Conservation (phyloP, 164 flowering plant species). For the Nelumbo lutea region DNA sequence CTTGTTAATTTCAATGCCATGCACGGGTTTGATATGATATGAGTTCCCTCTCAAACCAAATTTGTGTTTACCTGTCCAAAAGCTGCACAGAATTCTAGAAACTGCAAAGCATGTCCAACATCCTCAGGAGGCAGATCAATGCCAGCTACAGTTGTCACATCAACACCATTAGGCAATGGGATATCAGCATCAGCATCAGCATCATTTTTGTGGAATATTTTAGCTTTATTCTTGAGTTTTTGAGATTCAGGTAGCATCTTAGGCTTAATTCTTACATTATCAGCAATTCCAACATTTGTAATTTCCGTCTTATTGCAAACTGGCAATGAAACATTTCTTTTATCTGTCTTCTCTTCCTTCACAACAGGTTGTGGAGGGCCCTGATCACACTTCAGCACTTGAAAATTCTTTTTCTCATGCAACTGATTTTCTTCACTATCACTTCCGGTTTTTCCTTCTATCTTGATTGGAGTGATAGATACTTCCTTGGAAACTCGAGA, state of each 20-base stretch:
- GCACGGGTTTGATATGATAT: too few relatives aligned
- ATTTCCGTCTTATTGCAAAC: background rate
- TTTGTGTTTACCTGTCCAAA: slow-evolving; percentile 61
- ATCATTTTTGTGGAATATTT: slow-evolving; percentile 9
- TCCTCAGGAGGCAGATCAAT: slow-evolving; percentile 51
- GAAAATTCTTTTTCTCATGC: background rate
- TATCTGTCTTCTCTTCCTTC: background rate
- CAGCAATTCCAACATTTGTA: background rate
- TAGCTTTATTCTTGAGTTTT: slow-evolving; percentile 4
- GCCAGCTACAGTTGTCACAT: slow-evolving; percentile 42
- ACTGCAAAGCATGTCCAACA: slow-evolving; percentile 78
- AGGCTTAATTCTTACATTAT: background rate
- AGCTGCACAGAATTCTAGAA: slow-evolving; percentile 80
- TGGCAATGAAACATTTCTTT: background rate
- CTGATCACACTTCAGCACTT: background rate
- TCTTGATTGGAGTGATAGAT: background rate
- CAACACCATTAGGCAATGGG: slow-evolving; percentile 48
- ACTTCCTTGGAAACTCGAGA: background rate
- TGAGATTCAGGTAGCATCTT: background rate
- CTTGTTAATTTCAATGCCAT: too few relatives aligned
- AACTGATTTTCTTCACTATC: background rate
- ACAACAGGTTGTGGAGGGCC: background rate
- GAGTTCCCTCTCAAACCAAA: background rate
- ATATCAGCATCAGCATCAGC: slow-evolving; percentile 11
- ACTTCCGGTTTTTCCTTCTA: background rate